Conservation (phyloP, 768 basidiomycete species). For the Nidularia pulvinata region DNA sequence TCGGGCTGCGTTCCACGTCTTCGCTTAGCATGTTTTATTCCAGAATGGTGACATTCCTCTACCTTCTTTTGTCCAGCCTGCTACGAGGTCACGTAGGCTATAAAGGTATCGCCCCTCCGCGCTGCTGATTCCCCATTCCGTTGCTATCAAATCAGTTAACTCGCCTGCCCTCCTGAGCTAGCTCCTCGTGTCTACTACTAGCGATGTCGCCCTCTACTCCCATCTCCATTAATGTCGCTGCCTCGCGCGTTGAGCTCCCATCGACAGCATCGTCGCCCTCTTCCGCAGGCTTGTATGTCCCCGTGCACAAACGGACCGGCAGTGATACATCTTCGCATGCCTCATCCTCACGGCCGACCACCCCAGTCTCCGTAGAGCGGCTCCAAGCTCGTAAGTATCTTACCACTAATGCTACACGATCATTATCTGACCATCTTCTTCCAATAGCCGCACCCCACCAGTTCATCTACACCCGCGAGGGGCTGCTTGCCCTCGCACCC, state of each 20-base stretch:
- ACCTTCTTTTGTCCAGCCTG: too few species aligned
- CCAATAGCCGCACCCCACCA: conserved; percentile 7
- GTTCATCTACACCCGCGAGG: conserved; percentile 19
- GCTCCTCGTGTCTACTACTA: not conserved
- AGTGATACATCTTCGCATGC: conserved; percentile 3
- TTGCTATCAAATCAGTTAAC: too few species aligned
- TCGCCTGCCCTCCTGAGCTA: too few species aligned
- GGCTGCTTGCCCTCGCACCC: conserved; percentile 22
- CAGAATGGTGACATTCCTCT: too few species aligned
- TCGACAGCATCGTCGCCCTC: conserved; percentile 8
- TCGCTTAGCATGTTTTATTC: too few species aligned
- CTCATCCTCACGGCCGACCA: not conserved
- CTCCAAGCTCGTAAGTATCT: conserved; percentile 3
- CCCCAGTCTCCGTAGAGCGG: not conserved
- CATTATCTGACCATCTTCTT: not conserved
- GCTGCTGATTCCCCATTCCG: too few species aligned
- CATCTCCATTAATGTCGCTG: not conserved
- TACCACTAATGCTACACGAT: not conserved
- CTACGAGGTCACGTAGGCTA: too few species aligned
- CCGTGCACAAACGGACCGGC: conserved; percentile 32
- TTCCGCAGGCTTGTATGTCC: conserved; percentile 30
- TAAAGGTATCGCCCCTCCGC: too few species aligned
- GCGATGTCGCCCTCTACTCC: not conserved
- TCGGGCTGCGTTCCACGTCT: too few species aligned
- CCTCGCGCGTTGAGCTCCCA: not conserved